These are phyloP conservation scores for Russula sp. DNA, from an alignment of 768 basidiomycete species.

Conservation along the genomic window DNA sequence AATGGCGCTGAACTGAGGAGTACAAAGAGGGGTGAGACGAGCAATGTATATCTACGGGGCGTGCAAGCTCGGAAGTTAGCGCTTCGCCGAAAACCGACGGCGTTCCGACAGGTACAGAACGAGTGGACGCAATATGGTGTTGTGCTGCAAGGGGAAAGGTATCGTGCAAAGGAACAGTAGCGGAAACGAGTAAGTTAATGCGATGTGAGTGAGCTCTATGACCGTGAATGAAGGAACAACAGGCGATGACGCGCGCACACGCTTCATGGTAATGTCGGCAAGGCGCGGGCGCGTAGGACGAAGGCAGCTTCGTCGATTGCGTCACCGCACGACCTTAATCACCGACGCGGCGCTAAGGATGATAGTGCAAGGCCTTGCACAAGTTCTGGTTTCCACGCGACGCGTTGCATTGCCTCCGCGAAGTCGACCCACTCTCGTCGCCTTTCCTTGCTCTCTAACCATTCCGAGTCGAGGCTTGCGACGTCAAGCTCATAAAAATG, in stretches of 20 bases:
- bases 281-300: constrained; percentile 1
- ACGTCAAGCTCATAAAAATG: constrained; percentile 92
- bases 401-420: constrained; percentile 64
- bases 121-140: constrained; percentile 12
- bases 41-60: constrained; percentile 6
- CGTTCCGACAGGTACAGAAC: background rate
- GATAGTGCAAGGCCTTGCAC: constrained; percentile 68
- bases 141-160: constrained; percentile 18
- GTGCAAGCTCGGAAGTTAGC: background rate
- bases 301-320: background rate
- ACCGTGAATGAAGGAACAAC: background rate
- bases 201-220: constrained; percentile 21
- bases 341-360: constrained; percentile 58
- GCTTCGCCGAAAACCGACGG: constrained; percentile 1
- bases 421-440: constrained; percentile 86
- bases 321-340: constrained; percentile 11
- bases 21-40: constrained; percentile 15
- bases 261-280: background rate
- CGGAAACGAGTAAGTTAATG: constrained; percentile 23
- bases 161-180: constrained; percentile 21
- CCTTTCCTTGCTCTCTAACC: constrained; percentile 77
- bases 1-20: constrained; percentile 2
- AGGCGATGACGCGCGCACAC: constrained; percentile 4
- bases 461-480: constrained; percentile 64
- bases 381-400: constrained; percentile 84